A percentile compares a stretch with the other conserved stretches of the same genome.
Evolutionary conservation across 495 filamentous ascomycete species (phyloP).

Genomic region (Xanthoparmelia taractica): DNA sequence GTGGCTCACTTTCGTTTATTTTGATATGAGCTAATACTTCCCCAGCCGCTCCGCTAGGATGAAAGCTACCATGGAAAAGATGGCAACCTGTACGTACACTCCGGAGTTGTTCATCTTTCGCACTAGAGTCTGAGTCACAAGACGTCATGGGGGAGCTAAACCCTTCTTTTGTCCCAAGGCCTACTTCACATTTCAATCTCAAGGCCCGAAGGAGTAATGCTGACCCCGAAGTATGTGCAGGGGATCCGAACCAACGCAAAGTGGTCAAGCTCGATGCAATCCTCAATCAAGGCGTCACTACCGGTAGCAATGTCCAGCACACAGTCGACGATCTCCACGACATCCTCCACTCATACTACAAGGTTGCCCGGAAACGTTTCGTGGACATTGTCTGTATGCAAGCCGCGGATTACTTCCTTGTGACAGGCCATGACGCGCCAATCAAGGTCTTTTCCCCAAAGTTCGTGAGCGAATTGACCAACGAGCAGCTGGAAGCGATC

Average conservation of each 20-base stretch:
- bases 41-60: conserved; percentile 26
- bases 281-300: conserved; percentile 10
- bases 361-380: conserved; percentile 48
- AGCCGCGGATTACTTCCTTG: conserved; percentile 31
- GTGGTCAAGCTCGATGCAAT: conserved; percentile 26
- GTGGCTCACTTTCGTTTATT: background rate
- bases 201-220: background rate
- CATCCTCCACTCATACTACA: conserved; percentile 53
- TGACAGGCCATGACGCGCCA: conserved; percentile 31
- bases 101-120: background rate
- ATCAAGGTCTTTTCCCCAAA: conserved; percentile 31
- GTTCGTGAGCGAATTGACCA: conserved; percentile 33
- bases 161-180: background rate
- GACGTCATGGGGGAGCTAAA: background rate
- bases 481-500: conserved; percentile 37
- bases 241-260: conserved; percentile 11
- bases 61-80: conserved; percentile 18
- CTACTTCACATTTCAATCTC: background rate
- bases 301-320: conserved; percentile 35
- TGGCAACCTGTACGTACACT: background rate
- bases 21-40: background rate
- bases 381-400: conserved; percentile 48
- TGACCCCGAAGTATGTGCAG: background rate
- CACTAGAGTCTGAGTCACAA: background rate
- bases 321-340: conserved; percentile 48